These are phyloP conservation scores for Kalmusia sp. DNA, from an alignment of 2,329 filamentous ascomycete species.

Conservation along the genomic window DNA sequence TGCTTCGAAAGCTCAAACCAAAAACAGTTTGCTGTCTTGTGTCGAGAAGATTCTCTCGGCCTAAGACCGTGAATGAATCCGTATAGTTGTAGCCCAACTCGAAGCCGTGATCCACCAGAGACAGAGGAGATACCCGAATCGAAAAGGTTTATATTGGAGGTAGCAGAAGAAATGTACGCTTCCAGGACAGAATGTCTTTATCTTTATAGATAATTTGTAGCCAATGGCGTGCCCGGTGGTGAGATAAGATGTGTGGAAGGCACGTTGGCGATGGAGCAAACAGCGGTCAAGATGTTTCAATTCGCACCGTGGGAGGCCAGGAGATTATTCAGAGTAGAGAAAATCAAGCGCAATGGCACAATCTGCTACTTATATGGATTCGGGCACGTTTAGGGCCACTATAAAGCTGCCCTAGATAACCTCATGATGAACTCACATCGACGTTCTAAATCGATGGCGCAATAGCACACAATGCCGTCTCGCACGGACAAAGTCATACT, in stretches of 20 bases:
- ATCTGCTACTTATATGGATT: background rate
- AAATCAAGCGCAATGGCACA: background rate
- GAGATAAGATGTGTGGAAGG: constrained; percentile 2
- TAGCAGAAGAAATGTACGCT: too few relatives aligned
- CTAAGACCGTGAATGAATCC: background rate
- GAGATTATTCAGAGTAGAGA: background rate
- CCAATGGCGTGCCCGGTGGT: constrained; percentile 11
- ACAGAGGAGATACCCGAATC: too few relatives aligned
- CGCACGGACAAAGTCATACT: constrained; percentile 1
- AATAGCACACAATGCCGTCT: constrained; percentile 43
- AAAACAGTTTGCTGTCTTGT: too few relatives aligned
- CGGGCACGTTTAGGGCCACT: background rate
- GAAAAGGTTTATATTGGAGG: too few relatives aligned
- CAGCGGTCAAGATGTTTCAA: background rate
- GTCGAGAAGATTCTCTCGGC: too few relatives aligned
- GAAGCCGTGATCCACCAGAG: background rate
- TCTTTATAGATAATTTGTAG: background rate
- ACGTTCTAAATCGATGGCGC: constrained; percentile 30
- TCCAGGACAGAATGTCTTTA: background rate
- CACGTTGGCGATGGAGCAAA: background rate
- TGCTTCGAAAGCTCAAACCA: background rate
- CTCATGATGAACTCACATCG: constrained; percentile 7
- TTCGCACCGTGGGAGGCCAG: too few relatives aligned
- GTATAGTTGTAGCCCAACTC: background rate
- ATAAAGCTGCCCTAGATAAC: background rate